phyloP scores from a whole-genome alignment of 805 yeast species.

The Nematodospora valgi region DNA sequence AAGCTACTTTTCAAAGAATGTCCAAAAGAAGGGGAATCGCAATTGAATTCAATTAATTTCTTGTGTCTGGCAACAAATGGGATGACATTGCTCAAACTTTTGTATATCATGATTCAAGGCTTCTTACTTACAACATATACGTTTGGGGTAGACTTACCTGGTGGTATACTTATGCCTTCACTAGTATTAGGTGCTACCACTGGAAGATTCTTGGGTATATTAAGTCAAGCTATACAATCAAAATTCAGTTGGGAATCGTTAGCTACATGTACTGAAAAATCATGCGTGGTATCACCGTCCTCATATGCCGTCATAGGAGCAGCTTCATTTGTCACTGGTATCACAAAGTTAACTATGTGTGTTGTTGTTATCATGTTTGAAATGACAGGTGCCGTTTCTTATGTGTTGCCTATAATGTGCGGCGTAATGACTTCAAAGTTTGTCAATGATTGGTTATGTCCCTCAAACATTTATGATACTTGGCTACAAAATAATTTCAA shows the following conservation, averaged over 20 bases:
- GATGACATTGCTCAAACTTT: constrained; percentile 23
- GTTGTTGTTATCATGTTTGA: constrained; percentile 81
- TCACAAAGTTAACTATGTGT: constrained; percentile 75
- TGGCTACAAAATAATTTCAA: constrained; percentile 34
- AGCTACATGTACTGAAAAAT: constrained; percentile 39
- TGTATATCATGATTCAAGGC: constrained; percentile 47
- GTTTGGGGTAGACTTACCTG: constrained; percentile 66
- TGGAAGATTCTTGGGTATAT: constrained; percentile 55
- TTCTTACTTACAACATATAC: constrained; percentile 62
- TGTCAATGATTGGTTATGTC: constrained; percentile 60
- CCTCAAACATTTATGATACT: constrained; percentile 62
- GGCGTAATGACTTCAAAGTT: constrained; percentile 75
- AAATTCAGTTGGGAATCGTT: constrained; percentile 26
- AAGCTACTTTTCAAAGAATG: constrained; percentile 73
- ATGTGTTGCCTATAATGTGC: constrained; percentile 81
- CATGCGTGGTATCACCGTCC: constrained; percentile 73
- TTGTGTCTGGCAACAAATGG: constrained; percentile 31
- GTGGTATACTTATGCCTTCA: constrained; percentile 65
- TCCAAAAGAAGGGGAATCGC: constrained; percentile 13
- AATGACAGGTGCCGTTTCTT: constrained; percentile 80
- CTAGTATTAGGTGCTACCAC: constrained; percentile 58
- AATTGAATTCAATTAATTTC: constrained; percentile 25
- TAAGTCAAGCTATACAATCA: constrained; percentile 49
- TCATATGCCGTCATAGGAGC: constrained; percentile 89
- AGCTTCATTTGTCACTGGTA: constrained; percentile 76